phyloP scores from a whole-genome alignment of 169 alveolate genomes.

The Eimeria falciformis region DNA sequence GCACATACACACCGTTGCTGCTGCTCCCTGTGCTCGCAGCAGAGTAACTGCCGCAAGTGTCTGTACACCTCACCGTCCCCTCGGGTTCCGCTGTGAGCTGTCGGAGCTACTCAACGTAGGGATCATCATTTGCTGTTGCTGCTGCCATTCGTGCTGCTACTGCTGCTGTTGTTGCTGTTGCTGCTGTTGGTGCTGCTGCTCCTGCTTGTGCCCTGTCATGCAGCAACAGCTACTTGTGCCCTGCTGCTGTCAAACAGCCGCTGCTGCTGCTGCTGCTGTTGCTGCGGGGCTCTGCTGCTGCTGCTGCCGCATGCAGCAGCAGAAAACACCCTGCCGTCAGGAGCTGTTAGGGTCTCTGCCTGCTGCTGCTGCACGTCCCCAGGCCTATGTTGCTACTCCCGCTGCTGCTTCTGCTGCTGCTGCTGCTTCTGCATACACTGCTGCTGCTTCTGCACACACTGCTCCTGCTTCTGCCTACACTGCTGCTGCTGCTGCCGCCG shows the following conservation, averaged over 20 bases:
- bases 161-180: conserved; percentile 41
- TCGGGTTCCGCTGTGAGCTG: conserved; percentile 5
- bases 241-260: background rate
- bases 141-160: conserved; percentile 30
- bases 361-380: background rate
- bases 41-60: no score
- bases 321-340: background rate
- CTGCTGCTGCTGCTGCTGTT: conserved; percentile 33
- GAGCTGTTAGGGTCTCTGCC: background rate
- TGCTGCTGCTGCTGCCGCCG: background rate
- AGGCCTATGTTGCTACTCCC: background rate
- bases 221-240: background rate
- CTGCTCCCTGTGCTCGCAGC: background rate
- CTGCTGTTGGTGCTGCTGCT: conserved; percentile 1
- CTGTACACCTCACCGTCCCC: background rate
- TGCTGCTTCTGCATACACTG: background rate
- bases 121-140: conserved; percentile 38
- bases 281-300: no score
- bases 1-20: background rate
- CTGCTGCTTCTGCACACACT: background rate
- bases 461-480: background rate
- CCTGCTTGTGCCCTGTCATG: conserved; percentile 11
- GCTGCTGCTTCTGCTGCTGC: background rate
- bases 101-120: background rate
- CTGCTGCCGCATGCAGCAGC: background rate